Base-by-base conservation (phyloP, 192 early-diverging fungal species). In the Coemansia sp. region DNA sequence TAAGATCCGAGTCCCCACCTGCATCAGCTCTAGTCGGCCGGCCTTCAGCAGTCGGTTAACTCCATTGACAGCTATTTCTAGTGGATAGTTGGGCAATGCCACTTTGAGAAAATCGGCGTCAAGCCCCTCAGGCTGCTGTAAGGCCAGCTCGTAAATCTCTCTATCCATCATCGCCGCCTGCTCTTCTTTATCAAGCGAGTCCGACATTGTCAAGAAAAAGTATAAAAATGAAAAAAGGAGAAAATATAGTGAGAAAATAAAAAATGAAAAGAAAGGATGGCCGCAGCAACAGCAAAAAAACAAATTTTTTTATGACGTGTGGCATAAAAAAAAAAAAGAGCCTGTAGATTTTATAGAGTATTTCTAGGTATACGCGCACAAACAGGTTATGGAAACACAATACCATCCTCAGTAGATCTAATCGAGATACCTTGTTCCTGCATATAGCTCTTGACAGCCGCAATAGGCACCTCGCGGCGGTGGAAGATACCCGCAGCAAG, bases 401-500 rank as follows among this genome's bases (percentile, higher is more conserved):
- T 9, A 2, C 35, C 59, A 39, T 60, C 55, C 6, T 37, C 59
- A 4, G 37, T 1, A 23, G 38, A 11, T 61, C 93, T 78, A 35
- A 92, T 81, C 16, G 84, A 67, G 33, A 92, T 80, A 6, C 82
- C 83, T 2, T 62, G 72, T 60, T 84, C 43, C 16, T 59, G 65
- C 70, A 96, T 75, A 44, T 93, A 86, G 0, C 76, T 63, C 85
- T 99, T 99, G 68, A 98, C 96, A 33, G 79, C 78, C 50, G 85
- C 76, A 61, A 99, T 91, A 28, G 95, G 93, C 7, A 99, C 95
- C 72, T 99, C 96, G 64, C 88, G 78, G 46, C 98, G 87, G 74
- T 99, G 98, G 84, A 99, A 99, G 67, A 99, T 98, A 37, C 98
- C 98, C 1, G 98, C 98, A 16, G 98, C 98, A 64, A 99, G 84